phyloP scores from a whole-genome alignment of 768 basidiomycete species.

The Kwoniella dejecticola region DNA sequence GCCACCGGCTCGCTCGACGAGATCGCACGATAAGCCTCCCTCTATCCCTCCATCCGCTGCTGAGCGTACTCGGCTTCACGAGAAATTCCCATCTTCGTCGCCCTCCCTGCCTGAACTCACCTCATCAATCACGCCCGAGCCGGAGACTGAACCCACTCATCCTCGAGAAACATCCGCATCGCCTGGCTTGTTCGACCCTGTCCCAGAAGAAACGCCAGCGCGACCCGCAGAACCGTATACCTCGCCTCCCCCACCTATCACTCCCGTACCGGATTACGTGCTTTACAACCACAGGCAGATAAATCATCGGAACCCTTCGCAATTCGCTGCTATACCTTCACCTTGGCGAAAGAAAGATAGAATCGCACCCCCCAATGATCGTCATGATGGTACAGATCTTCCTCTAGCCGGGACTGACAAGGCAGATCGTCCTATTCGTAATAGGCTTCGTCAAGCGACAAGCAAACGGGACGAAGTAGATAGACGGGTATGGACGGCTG shows the following conservation, averaged over 20 bases:
- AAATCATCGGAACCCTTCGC: conserved; percentile 23
- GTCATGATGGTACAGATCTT: neutral
- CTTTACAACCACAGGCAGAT: conserved; percentile 25
- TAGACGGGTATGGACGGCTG: conserved; percentile 7
- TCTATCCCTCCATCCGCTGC: neutral
- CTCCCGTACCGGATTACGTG: conserved; percentile 32
- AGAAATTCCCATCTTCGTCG: neutral
- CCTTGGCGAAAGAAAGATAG: conserved; percentile 25
- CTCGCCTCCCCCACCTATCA: conserved; percentile 20
- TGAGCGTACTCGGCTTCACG: neutral
- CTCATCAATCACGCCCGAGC: neutral
- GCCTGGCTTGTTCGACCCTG: neutral
- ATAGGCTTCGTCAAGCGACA: neutral
- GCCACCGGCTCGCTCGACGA: neutral
- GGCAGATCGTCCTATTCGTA: conserved; percentile 10
- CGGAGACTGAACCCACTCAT: conserved; percentile 2
- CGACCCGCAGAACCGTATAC: neutral
- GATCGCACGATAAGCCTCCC: neutral
- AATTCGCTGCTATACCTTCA: conserved; percentile 16
- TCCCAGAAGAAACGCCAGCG: neutral
- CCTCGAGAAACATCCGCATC: neutral
- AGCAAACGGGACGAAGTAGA: conserved; percentile 12
- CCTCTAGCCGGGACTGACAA: neutral
- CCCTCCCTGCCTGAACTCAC: neutral
- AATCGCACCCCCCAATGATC: neutral